These are phyloP conservation scores for Salvia rosmarinus DNA, from an alignment of 257 asterid genomes.

Conservation along the genomic window DNA sequence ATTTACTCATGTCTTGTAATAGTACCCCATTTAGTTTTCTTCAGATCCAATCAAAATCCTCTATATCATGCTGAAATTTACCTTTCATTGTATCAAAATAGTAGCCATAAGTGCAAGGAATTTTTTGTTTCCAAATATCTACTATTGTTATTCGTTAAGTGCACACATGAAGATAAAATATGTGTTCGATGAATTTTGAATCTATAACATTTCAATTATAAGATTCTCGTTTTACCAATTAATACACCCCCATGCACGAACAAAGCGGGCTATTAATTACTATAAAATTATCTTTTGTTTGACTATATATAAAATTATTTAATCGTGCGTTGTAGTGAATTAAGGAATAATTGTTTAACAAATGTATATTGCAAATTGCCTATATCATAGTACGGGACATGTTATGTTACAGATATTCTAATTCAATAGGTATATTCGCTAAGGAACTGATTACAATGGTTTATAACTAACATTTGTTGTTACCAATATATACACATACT, in stretches of 20 bases:
- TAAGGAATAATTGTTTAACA: slow-evolving; percentile 9
- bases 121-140: too few relatives aligned
- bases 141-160: too few relatives aligned
- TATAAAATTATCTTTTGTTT: not conserved
- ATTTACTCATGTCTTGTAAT: slow-evolving; percentile 18
- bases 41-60: slow-evolving; percentile 4
- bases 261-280: not conserved
- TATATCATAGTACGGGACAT: slow-evolving; percentile 36
- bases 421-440: slow-evolving; percentile 50
- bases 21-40: slow-evolving; percentile 25
- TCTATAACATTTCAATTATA: too few relatives aligned
- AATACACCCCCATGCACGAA: not conserved
- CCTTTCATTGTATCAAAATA: not conserved
- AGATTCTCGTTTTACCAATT: not conserved
- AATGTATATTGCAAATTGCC: not conserved
- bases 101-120: too few relatives aligned
- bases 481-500: slow-evolving; percentile 27
- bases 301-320: not conserved
- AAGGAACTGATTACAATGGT: slow-evolving; percentile 49
- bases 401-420: slow-evolving; percentile 49
- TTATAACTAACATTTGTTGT: slow-evolving; percentile 40
- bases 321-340: not conserved
- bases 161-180: too few relatives aligned
- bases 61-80: not conserved
- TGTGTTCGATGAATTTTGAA: too few relatives aligned